Evolutionary conservation across 495 filamentous ascomycete genomes (phyloP), one percentile per base, ranked within the genome.

Genomic region (Glonium stellatum): DNA sequence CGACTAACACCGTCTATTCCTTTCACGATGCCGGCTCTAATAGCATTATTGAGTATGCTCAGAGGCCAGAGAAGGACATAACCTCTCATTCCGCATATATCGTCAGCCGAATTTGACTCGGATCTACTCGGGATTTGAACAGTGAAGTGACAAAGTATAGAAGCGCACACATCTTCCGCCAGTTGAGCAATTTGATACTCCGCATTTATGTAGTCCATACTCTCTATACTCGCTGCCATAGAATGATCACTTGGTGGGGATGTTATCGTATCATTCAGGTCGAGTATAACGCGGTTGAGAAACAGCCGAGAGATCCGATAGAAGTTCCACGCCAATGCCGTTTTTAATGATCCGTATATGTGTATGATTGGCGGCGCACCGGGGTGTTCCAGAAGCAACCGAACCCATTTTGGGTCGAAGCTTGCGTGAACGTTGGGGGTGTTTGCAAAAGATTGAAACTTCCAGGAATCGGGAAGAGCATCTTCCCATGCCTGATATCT

Each of bases 21-120:
- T 1, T 49, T 54, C 31, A 61, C 19, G 0, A 58, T 10, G 13
- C 58, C 62, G 4, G 47, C n/a, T 19, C 25, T 19, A 6, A 65
- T 37, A 2, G 60, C 23, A 0, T 54, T 35, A 47, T 57, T 48
- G 23, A 58, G 34, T 15, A 54, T 48, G 5, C 50, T 58, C 3
- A 65, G 50, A 10, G 57, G 39, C 65, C 65, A 67, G 10, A 67
- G 47, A 5, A 58, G 46, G 13, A 39, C 46, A 46, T 64, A 67
- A 6, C 65, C 65, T 25, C 65, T 18, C 13, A 64, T 42, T 0
- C 61, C 65, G 11, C 47, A 31, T 10, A 67, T 55, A 41, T 67
- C 61, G 6, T 61, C 23, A 35, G 25, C 21, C 13, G 55, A 58
- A 31, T 18, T 49, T 8, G 44, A 49, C 0, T 27, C 10, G 4